Conservation (phyloP, 768 basidiomycete species). For the Epithele typhae region DNA sequence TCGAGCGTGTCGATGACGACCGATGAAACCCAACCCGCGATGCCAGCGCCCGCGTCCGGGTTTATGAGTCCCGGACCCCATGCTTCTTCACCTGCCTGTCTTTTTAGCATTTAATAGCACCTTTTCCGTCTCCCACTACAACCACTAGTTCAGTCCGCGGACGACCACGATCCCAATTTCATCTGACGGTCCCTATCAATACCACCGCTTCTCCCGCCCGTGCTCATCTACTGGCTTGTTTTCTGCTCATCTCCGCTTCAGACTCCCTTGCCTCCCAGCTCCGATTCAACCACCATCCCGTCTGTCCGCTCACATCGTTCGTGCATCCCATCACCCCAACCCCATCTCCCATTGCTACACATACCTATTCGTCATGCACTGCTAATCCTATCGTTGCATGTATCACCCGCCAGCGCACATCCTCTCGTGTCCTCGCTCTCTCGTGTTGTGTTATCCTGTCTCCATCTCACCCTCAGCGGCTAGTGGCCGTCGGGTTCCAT, state of each 20-base stretch:
- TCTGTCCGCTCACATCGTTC: neutral
- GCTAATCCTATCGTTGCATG: constrained; percentile 13
- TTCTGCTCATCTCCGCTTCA: too few relatives aligned
- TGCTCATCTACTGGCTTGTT: neutral
- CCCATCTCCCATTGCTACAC: constrained; percentile 4
- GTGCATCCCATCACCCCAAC: neutral
- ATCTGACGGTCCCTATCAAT: too few relatives aligned
- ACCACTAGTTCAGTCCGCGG: too few relatives aligned
- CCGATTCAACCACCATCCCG: too few relatives aligned
- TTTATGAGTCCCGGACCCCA: too few relatives aligned
- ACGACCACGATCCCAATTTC: too few relatives aligned
- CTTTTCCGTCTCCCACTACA: too few relatives aligned
- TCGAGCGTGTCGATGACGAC: constrained; percentile 79
- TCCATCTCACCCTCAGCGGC: neutral
- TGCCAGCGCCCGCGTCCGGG: too few relatives aligned
- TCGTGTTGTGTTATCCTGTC: constrained; percentile 10
- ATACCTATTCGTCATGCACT: constrained; percentile 19
- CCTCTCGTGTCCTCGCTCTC: neutral
- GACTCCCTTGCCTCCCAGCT: neutral
- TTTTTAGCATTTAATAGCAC: too few relatives aligned
- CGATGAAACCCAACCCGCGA: too few relatives aligned
- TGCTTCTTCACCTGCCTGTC: too few relatives aligned
- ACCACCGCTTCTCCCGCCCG: neutral
- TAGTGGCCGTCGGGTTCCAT: too few relatives aligned
- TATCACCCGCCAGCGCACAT: constrained; percentile 1